These are phyloP conservation scores for Puccinellia tenuiflora DNA, from an alignment of 176 grass and related monocot species.

Conservation along the genomic window DNA sequence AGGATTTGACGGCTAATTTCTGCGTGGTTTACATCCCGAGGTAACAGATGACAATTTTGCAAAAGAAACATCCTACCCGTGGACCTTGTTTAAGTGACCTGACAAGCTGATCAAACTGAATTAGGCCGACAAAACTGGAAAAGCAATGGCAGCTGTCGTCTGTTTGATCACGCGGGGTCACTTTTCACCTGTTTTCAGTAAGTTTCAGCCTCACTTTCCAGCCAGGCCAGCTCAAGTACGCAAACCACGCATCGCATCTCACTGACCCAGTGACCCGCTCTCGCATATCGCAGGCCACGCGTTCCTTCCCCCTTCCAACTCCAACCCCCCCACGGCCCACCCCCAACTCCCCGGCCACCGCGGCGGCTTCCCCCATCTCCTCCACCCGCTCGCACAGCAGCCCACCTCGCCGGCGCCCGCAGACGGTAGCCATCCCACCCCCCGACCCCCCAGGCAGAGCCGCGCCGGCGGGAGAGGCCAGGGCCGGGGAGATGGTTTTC, in stretches of 20 bases:
- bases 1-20: no score
- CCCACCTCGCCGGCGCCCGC: constrained; percentile 28
- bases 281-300: neutral
- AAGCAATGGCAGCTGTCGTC: no score
- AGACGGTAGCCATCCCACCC: neutral
- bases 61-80: no score
- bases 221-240: no score
- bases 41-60: no score
- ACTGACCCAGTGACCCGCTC: neutral
- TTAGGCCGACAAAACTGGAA: no score
- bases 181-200: neutral
- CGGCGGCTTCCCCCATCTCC: neutral
- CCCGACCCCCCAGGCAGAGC: neutral
- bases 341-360: neutral
- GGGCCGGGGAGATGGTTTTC: constrained; percentile 55
- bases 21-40: no score
- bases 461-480: neutral
- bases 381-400: neutral
- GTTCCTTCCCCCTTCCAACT: neutral
- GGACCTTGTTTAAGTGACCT: no score
- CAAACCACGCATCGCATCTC: neutral
- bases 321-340: neutral
- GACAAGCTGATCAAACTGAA: no score
- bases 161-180: no score
- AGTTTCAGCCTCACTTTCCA: neutral